Evolutionary conservation across 2,329 filamentous ascomycete genomes (phyloP).

Genomic region (Cytospora chrysosperma): DNA sequence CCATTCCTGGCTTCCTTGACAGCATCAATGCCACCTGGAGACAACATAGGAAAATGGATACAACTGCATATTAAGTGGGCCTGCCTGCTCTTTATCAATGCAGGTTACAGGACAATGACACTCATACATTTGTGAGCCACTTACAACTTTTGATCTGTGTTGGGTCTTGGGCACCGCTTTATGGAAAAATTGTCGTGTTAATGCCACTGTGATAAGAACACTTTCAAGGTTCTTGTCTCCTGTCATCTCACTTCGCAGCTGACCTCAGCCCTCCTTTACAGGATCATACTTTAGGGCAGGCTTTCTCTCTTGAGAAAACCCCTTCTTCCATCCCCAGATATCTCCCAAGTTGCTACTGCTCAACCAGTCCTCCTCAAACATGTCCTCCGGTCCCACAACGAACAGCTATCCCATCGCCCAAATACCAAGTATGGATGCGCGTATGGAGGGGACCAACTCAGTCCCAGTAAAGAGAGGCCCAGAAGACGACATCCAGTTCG

Average conservation of each 20-base stretch:
- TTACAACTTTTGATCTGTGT: background rate
- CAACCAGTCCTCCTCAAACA: background rate
- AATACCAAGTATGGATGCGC: slow-evolving; percentile 2
- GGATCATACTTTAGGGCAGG: background rate
- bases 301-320: background rate
- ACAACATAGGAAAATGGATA: background rate
- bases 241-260: background rate
- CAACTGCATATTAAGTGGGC: background rate
- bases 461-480: slow-evolving; percentile 22
- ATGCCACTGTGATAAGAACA: background rate
- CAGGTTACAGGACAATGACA: background rate
- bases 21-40: background rate
- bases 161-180: background rate
- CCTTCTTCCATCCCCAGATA: background rate
- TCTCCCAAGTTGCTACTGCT: background rate
- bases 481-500: slow-evolving; percentile 26
- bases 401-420: background rate
- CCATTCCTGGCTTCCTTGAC: background rate
- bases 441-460: background rate
- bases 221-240: background rate
- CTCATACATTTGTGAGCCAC: background rate
- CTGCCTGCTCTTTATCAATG: background rate
- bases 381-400: background rate
- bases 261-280: background rate
- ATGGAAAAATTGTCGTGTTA: background rate